These are phyloP conservation scores for Plasmodium knowlesi DNA, from an alignment of 169 alveolate genomes.

Conservation along the genomic window DNA sequence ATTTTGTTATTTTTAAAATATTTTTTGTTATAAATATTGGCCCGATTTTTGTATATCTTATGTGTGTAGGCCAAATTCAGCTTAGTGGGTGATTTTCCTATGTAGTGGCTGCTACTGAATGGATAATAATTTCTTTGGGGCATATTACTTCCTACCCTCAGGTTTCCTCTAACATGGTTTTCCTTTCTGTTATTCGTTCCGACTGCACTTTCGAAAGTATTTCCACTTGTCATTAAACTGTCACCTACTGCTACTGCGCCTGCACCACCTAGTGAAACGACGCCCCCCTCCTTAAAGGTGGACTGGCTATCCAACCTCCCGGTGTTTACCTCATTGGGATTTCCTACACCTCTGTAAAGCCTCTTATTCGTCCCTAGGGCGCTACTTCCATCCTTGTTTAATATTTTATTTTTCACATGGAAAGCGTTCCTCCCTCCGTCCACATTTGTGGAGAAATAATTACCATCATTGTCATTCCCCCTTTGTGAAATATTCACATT, in stretches of 20 bases:
- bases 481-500: background rate
- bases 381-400: background rate
- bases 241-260: background rate
- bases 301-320: background rate
- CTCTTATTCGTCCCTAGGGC: background rate
- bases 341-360: background rate
- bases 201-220: background rate
- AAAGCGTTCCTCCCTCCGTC: background rate
- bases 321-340: background rate
- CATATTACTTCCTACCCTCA: background rate
- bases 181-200: background rate
- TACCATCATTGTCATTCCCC: background rate
- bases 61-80: conserved; percentile 49
- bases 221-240: background rate
- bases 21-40: background rate
- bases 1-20: conserved; percentile 11
- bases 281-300: background rate
- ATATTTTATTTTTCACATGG: conserved; percentile 14
- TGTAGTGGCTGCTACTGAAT: background rate
- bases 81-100: conserved; percentile 3
- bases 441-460: background rate
- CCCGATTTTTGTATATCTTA: conserved; percentile 28
- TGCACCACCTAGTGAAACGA: background rate
- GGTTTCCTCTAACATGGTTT: background rate
- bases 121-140: background rate